Evolutionary conservation across 148 eudicot genomes (phyloP).

Genomic region (Rhododendron simsii): DNA sequence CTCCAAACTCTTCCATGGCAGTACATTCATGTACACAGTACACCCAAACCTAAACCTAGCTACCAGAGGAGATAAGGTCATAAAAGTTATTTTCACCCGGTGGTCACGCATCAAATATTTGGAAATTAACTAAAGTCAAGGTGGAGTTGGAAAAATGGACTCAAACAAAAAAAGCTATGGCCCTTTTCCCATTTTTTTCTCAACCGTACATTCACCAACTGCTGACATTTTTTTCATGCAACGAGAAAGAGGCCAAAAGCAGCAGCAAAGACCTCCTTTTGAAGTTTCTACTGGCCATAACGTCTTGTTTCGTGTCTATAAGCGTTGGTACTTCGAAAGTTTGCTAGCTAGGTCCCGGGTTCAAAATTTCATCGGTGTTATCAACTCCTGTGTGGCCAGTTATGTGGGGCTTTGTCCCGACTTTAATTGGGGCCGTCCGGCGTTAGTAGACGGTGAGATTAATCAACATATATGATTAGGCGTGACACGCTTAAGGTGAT

Average conservation of each 20-base stretch:
- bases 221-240: neutral
- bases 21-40: neutral
- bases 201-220: conserved; percentile 5
- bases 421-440: too few relatives aligned
- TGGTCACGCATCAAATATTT: neutral
- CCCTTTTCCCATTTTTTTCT: neutral
- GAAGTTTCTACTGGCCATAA: neutral
- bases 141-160: neutral
- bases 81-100: neutral
- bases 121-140: neutral
- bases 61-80: neutral
- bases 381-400: too few relatives aligned
- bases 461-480: too few relatives aligned
- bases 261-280: neutral
- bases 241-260: neutral
- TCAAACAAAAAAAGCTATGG: neutral
- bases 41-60: neutral
- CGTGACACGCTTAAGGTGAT: neutral
- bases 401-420: too few relatives aligned
- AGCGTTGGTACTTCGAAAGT: too few relatives aligned
- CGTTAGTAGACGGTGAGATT: too few relatives aligned
- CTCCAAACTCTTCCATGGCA: neutral
- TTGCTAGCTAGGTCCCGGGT: too few relatives aligned
- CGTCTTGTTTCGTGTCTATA: neutral
- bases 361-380: too few relatives aligned